phyloP scores from a whole-genome alignment of 495 filamentous ascomycete genomes.

The Xylaria longipes region DNA sequence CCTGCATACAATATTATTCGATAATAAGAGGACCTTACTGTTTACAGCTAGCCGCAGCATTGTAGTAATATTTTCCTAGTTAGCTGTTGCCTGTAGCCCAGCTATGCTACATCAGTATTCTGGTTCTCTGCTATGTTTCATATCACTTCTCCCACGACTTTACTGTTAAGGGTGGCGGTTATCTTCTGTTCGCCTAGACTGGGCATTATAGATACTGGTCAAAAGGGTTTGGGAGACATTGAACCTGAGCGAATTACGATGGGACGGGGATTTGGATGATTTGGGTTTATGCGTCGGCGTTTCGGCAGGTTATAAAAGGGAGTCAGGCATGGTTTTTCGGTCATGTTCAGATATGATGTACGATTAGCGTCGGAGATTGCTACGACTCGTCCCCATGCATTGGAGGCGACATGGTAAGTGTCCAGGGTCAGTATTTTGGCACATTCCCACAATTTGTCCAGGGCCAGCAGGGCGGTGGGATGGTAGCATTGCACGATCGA shows the following conservation, averaged over 20 bases:
- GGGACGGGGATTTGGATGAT: background rate
- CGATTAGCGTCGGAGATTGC: conserved; percentile 24
- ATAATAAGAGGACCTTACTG: conserved; percentile 24
- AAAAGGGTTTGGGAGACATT: conserved; percentile 37
- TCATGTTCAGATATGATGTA: conserved; percentile 27
- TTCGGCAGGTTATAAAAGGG: conserved; percentile 23
- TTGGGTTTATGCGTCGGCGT: conserved; percentile 37
- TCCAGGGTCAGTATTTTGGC: background rate
- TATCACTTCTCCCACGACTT: conserved; percentile 20
- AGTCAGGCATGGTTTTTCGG: conserved; percentile 8
- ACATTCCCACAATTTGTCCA: conserved; percentile 4
- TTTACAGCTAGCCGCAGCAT: conserved; percentile 5
- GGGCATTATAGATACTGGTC: conserved; percentile 31
- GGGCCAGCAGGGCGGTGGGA: conserved; percentile 4
- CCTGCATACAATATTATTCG: conserved; percentile 47
- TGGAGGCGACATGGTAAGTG: conserved; percentile 19
- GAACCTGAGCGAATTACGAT: conserved; percentile 26
- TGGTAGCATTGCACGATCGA: conserved; percentile 12
- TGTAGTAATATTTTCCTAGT: conserved; percentile 21
- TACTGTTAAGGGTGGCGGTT: conserved; percentile 8
- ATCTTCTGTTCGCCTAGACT: conserved; percentile 25
- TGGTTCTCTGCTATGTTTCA: conserved; percentile 22
- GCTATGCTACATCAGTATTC: conserved; percentile 6
- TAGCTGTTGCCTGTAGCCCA: conserved; percentile 9
- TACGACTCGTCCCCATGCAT: background rate